Evolutionary conservation across 768 basidiomycete genomes (phyloP).

Genomic region (Boletus barrowsii): DNA sequence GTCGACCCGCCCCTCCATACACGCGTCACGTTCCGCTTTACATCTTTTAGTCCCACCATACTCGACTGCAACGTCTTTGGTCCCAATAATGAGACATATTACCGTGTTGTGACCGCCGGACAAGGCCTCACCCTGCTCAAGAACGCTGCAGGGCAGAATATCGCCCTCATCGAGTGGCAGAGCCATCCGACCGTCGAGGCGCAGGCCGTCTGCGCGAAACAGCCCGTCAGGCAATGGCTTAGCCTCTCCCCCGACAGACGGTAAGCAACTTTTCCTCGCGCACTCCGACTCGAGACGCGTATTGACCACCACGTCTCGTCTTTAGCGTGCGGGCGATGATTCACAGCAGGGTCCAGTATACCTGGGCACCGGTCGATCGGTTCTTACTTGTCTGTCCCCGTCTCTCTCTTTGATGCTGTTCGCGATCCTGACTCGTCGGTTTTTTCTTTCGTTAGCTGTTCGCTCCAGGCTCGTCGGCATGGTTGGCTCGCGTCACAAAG

Average conservation of each 20-base stretch:
- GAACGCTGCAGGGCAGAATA: conserved; percentile 42
- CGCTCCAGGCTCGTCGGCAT: conserved; percentile 35
- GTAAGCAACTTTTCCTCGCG: conserved; percentile 25
- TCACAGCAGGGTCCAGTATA: conserved; percentile 46
- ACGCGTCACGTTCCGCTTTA: conserved; percentile 47
- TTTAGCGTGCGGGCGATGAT: conserved; percentile 43
- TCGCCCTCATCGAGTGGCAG: conserved; percentile 59
- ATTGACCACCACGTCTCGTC: not conserved
- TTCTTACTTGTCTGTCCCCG: conserved; percentile 38
- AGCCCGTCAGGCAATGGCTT: conserved; percentile 53
- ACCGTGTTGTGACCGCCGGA: conserved; percentile 50
- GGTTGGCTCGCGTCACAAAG: conserved; percentile 52
- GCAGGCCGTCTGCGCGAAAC: conserved; percentile 47
- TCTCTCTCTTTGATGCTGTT: not conserved
- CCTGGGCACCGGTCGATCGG: conserved; percentile 54
- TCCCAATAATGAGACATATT: conserved; percentile 45
- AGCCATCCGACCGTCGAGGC: conserved; percentile 50
- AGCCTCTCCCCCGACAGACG: conserved; percentile 45
- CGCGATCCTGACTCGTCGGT: not conserved
- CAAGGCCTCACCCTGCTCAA: conserved; percentile 55
- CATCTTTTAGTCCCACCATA: conserved; percentile 47
- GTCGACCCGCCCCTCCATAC: conserved; percentile 28
- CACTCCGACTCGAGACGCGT: not conserved
- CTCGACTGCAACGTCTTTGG: conserved; percentile 56
- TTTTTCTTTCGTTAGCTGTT: conserved; percentile 40